These are phyloP conservation scores for Colletotrichum sp. DNA, from an alignment of 2,329 filamentous ascomycete genomes.

Conservation along the genomic window DNA sequence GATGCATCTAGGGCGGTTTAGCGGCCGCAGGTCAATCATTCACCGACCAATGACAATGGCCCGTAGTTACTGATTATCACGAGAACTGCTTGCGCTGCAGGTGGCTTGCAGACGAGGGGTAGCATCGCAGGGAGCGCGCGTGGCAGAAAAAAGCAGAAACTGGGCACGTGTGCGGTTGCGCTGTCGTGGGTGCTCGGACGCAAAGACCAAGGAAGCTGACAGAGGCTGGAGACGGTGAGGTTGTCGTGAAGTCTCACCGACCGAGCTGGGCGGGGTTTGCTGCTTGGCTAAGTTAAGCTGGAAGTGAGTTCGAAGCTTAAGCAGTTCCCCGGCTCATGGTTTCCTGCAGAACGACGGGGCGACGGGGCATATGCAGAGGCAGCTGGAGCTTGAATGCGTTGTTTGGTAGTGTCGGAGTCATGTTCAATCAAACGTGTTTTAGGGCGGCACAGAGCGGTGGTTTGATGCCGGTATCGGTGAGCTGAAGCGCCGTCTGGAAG, in stretches of 20 bases:
- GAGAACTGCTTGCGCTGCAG: constrained; percentile 12
- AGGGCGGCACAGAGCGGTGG: background rate
- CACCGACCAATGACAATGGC: background rate
- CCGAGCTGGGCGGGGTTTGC: background rate
- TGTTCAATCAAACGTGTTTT: background rate
- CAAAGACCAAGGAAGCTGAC: background rate
- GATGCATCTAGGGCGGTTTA: constrained; percentile 15
- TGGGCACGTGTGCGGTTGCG: constrained; percentile 8
- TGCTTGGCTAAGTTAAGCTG: constrained; percentile 2
- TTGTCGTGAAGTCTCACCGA: constrained; percentile 1
- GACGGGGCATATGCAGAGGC: background rate
- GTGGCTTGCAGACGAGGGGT: constrained; percentile 21
- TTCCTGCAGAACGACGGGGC: constrained; percentile 7
- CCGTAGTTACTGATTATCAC: background rate
- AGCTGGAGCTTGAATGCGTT: background rate
- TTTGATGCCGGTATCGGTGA: constrained; percentile 11
- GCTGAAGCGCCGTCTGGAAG: background rate
- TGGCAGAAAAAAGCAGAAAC: constrained; percentile 8
- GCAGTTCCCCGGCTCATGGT: constrained; percentile 1
- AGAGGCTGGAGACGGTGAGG: background rate
- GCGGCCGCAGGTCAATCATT: constrained; percentile 5
- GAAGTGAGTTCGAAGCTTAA: background rate
- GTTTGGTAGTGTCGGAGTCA: background rate
- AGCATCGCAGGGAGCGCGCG: constrained; percentile 2
- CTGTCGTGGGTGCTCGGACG: background rate